Percentiles rank a stretch among this genome's conserved stretches.
These are phyloP conservation scores for Penicillium sp. DNA, from an alignment of 2,329 filamentous ascomycete genomes.

Conservation along the genomic window DNA sequence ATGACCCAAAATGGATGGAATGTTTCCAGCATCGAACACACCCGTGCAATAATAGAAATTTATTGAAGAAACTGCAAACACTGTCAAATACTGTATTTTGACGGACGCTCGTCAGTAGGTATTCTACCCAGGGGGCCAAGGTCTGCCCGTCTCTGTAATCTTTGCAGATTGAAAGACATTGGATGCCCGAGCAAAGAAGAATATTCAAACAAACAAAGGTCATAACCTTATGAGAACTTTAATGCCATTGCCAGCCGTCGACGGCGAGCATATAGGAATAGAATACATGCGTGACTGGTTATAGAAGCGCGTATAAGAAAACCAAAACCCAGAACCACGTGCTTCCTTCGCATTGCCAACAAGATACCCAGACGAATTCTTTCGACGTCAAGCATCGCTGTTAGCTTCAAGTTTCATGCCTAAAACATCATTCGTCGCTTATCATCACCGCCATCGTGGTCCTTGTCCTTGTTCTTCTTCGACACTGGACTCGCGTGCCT, in stretches of 20 bases:
- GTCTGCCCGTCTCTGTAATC: too few species aligned
- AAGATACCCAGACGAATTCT: constrained; percentile 6
- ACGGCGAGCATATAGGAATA: constrained; percentile 13
- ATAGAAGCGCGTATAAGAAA: constrained; percentile 12
- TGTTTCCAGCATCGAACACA: too few species aligned
- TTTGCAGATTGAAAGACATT: too few species aligned
- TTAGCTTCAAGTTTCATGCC: constrained; percentile 12
- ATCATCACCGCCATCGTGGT: constrained; percentile 32
- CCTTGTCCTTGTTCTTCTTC: constrained; percentile 43
- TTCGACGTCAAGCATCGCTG: constrained; percentile 3
- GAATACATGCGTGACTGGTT: constrained; percentile 20
- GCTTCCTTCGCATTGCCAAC: constrained; percentile 27
- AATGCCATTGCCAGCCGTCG: constrained; percentile 4
- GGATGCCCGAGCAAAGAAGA: too few species aligned
- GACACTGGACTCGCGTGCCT: constrained; percentile 65
- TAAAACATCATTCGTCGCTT: constrained; percentile 35
- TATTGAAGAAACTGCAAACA: too few species aligned
- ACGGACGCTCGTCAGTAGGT: too few species aligned
- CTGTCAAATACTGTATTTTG: too few species aligned
- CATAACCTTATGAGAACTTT: too few species aligned
- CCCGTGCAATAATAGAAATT: too few species aligned
- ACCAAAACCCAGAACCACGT: constrained; percentile 5
- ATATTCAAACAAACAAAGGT: too few species aligned
- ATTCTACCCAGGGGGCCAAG: too few species aligned
- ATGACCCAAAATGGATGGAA: too few species aligned